Conservation (phyloP, 148 eudicot genomes). For the Agrostemma githago region DNA sequence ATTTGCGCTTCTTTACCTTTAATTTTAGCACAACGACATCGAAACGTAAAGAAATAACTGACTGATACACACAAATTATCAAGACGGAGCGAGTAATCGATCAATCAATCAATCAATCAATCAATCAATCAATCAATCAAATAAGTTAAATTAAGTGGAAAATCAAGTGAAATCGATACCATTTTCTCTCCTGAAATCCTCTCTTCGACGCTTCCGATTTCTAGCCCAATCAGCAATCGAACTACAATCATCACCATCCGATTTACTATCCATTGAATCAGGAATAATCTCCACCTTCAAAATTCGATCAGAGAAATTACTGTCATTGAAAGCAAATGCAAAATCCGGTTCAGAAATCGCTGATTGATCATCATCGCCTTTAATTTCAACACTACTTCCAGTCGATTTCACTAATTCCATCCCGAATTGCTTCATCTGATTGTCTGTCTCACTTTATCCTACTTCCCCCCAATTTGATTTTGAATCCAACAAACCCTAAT, state of each 20-base stretch:
- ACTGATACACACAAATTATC: too few species aligned
- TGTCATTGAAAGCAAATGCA: conserved; percentile 67
- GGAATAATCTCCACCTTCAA: conserved; percentile 58
- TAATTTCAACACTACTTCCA: background rate
- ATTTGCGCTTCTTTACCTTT: too few species aligned
- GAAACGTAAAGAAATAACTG: background rate
- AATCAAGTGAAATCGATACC: conserved; percentile 14
- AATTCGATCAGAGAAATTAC: conserved; percentile 71
- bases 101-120: too few species aligned
- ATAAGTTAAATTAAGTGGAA: background rate
- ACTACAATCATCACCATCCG: conserved; percentile 32
- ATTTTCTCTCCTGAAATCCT: conserved; percentile 33
- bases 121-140: background rate
- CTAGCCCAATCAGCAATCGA: conserved; percentile 50
- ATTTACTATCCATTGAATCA: conserved; percentile 30
- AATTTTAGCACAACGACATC: too few species aligned
- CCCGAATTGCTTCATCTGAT: conserved; percentile 1
- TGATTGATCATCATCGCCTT: conserved; percentile 9
- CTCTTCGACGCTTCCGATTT: conserved; percentile 66
- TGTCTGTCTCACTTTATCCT: too few species aligned
- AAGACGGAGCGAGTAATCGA: too few species aligned
- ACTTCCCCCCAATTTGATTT: too few species aligned
- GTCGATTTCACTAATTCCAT: conserved; percentile 15
- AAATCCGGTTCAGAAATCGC: conserved; percentile 28
- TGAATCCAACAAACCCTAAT: conserved; percentile 21